Base-by-base conservation (phyloP, 2,329 filamentous ascomycete species). In the Cryphonectria japonica region DNA sequence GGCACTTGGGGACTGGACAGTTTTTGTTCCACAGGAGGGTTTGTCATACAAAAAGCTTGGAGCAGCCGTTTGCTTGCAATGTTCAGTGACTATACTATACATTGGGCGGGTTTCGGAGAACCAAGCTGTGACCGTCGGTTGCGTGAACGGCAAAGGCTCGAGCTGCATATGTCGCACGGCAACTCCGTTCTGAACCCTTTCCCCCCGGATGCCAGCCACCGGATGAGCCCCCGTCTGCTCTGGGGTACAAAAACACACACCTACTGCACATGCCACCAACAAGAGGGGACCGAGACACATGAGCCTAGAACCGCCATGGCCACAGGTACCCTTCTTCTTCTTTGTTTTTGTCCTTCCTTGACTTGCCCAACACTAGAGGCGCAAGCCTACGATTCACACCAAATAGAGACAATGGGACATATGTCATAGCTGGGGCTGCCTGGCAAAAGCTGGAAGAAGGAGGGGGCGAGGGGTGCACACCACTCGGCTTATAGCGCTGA, bases 401-500 rank as follows among this genome's bases (percentile, higher is more conserved):
- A 46, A 46, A 22, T 6, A 19, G 16, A 46, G 6, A 22, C 19
- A 22, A 22, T 46, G 43, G 6, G 43, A 19, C 16, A 46, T 22
- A 46, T 16, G 22, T 22, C 43, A 46, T 46, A 2, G 43, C 22
- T 2, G 2, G 43, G 16, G 16, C 19, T 22, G 43, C 14, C 43
- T 29, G 54, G 26, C 7, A 59, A 32, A 59, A 32, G 54, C n/a
- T 46, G 43, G 59, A 39, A 39, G 29, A 61, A 37, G 29, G 9
- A 14, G 16, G 32, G 16, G 16, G 39, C 0, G 34, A 34, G 22
- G 50, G 22, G n/a, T 13, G 11, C 22, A 34, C 54, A 59, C 54
- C n/a, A n/a, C 29, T 32, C 13, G 29, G 26, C 14, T 59, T 59
- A 59, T 59, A 59, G 54, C 54, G 54, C 54, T 59, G 54, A 59